phyloP scores from a whole-genome alignment of 495 filamentous ascomycete genomes.

The Chaetomium cochliodes region DNA sequence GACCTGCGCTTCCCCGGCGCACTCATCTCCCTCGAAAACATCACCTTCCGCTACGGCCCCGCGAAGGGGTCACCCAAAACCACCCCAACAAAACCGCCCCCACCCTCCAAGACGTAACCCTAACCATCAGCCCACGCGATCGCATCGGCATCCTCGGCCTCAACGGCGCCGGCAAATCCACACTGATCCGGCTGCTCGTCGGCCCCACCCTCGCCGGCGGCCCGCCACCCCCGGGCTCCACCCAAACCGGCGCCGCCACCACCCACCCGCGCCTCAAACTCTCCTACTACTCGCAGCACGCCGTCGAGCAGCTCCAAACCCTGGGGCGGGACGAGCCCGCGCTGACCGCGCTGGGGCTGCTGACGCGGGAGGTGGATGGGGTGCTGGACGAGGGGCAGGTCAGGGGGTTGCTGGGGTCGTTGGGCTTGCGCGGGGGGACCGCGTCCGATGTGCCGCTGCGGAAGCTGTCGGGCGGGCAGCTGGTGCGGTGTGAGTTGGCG shows the following conservation, averaged over 20 bases:
- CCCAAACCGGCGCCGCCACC: constrained; percentile 51
- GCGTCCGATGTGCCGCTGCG: constrained; percentile 68
- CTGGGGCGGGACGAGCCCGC: constrained; percentile 42
- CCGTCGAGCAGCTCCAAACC: constrained; percentile 63
- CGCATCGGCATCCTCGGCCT: constrained; percentile 71
- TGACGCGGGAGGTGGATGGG: constrained; percentile 47
- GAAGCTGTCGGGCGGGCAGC: constrained; percentile 72
- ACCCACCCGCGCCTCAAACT: constrained; percentile 64
- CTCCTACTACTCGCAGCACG: constrained; percentile 76
- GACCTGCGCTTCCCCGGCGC: constrained; percentile 74
- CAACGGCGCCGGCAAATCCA: constrained; percentile 75
- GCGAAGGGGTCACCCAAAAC: constrained; percentile 8
- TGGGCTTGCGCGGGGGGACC: constrained; percentile 64
- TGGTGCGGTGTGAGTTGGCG: constrained; percentile 73
- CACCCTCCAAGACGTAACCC: constrained; percentile 55
- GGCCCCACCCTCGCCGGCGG: constrained; percentile 28
- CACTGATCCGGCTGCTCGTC: constrained; percentile 60
- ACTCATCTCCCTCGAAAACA: constrained; percentile 64
- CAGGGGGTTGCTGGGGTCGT: constrained; percentile 58
- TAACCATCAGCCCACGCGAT: constrained; percentile 67
- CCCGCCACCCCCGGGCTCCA: constrained; percentile 38
- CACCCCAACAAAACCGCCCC: constrained; percentile 12
- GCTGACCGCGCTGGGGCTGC: constrained; percentile 61
- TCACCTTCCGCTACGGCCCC: constrained; percentile 56
- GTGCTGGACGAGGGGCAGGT: constrained; percentile 60